phyloP scores from a whole-genome alignment of 805 yeast species.

The Phaffomyces opuntiae region DNA sequence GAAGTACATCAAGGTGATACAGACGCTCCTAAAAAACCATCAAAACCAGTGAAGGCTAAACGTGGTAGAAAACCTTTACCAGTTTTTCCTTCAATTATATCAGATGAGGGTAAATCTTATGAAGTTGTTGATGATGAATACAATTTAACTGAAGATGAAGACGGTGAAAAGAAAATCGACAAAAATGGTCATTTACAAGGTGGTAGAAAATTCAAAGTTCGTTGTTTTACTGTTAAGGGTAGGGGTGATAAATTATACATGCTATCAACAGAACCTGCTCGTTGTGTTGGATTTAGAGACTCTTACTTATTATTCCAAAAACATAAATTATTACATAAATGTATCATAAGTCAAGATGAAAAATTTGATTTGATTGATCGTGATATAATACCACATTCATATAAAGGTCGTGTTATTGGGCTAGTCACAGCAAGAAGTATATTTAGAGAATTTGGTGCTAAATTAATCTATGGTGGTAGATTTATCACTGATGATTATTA shows the following conservation, averaged over 20 bases:
- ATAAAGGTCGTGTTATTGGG: slow-evolving; percentile 84
- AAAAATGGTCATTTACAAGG: slow-evolving; percentile 60
- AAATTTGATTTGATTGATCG: slow-evolving; percentile 77
- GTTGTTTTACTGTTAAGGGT: slow-evolving; percentile 51
- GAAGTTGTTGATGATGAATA: slow-evolving; percentile 71
- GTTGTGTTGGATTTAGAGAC: slow-evolving; percentile 90
- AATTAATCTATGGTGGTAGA: slow-evolving; percentile 70
- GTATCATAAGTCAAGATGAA: slow-evolving; percentile 66
- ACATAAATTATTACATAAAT: slow-evolving; percentile 68
- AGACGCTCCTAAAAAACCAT: not conserved
- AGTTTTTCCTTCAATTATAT: slow-evolving; percentile 34
- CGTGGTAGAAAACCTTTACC: slow-evolving; percentile 35
- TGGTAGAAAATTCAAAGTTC: slow-evolving; percentile 67
- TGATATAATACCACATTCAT: slow-evolving; percentile 79
- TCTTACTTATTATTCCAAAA: slow-evolving; percentile 85
- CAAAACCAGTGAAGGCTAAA: slow-evolving; percentile 25
- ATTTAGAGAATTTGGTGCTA: slow-evolving; percentile 88
- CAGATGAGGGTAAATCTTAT: slow-evolving; percentile 63
- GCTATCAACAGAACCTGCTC: slow-evolving; percentile 94
- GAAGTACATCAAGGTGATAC: not conserved
- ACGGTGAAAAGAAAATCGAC: slow-evolving; percentile 72
- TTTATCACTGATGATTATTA: slow-evolving; percentile 85
- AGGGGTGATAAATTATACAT: slow-evolving; percentile 71
- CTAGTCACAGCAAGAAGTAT: slow-evolving; percentile 86
- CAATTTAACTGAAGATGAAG: slow-evolving; percentile 64